phyloP scores from a whole-genome alignment of 2,329 filamentous ascomycete species.

The Colletotrichum tanaceti region DNA sequence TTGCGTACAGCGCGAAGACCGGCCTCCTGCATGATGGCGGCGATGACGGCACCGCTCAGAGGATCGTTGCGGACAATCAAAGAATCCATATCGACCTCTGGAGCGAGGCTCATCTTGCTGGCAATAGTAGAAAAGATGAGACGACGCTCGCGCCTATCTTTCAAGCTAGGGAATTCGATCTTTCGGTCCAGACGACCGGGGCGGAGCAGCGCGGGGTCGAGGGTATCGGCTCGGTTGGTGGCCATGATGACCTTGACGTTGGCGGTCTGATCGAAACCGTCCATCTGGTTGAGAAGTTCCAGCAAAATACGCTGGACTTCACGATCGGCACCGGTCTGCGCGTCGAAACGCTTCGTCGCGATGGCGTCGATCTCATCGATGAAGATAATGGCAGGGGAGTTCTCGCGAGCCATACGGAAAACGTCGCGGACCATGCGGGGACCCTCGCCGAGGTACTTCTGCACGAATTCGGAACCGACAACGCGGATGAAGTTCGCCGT shows the following conservation, averaged over 20 bases:
- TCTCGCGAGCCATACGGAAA: conserved; percentile 98
- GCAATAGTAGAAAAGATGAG: conserved; percentile 99
- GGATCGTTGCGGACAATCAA: conserved; percentile 97
- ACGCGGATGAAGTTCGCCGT: conserved; percentile 94
- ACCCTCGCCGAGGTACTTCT: conserved; percentile 92
- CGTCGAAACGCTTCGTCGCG: conserved; percentile 98
- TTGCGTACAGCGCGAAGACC: conserved; percentile 93
- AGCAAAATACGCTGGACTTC: conserved; percentile 98
- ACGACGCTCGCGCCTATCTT: conserved; percentile 92
- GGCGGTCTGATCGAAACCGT: conserved; percentile 97
- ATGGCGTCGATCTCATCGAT: conserved; percentile 99
- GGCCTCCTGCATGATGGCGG: conserved; percentile 99
- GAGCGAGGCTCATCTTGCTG: conserved; percentile 94
- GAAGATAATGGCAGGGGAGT: conserved; percentile 98
- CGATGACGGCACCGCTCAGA: conserved; percentile 93
- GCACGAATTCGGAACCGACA: conserved; percentile 91
- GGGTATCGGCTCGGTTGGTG: conserved; percentile 96
- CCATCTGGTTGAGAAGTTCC: conserved; percentile 99
- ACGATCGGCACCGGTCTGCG: conserved; percentile 96
- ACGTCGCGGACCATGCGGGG: conserved; percentile 99
- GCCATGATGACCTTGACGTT: conserved; percentile 99
- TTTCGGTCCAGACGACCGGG: conserved; percentile 96
- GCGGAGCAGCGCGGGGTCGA: conserved; percentile 93
- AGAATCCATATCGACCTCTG: conserved; percentile 95
- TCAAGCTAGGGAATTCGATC: conserved; percentile 97